Percentiles rank a stretch among this genome's conserved stretches.
Conservation (phyloP, 202 grass and related monocot species). For the Carex arenaria region DNA sequence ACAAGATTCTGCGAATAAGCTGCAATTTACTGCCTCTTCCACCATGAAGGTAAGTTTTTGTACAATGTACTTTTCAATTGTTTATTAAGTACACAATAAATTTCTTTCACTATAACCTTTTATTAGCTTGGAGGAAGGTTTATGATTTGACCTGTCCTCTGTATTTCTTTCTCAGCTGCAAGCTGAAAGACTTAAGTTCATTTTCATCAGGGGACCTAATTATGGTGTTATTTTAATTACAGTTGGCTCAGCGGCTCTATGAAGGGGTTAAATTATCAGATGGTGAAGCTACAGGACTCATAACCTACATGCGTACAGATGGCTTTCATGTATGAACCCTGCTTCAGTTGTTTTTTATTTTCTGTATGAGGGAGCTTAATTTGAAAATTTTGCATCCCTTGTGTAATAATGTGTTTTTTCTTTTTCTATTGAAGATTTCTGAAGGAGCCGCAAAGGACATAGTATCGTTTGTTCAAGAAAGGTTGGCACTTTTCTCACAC, state of each 20-base stretch:
- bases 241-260: slow-evolving; percentile 94
- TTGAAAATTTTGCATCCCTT: background rate
- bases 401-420: slow-evolving; percentile 22
- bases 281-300: slow-evolving; percentile 82
- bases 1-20: slow-evolving; percentile 84
- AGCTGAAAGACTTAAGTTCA: slow-evolving; percentile 13
- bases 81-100: background rate
- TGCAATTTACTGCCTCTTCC: slow-evolving; percentile 56
- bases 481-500: slow-evolving; percentile 37
- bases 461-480: slow-evolving; percentile 76
- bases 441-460: slow-evolving; percentile 72
- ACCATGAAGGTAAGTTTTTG: slow-evolving; percentile 88
- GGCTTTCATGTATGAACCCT: slow-evolving; percentile 69
- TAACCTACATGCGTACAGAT: slow-evolving; percentile 98
- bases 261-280: slow-evolving; percentile 85
- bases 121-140: slow-evolving; percentile 2
- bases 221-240: slow-evolving; percentile 29
- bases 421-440: slow-evolving; percentile 63
- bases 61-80: background rate
- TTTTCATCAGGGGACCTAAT: slow-evolving; percentile 25
- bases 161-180: slow-evolving; percentile 16
- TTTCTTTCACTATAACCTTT: background rate
- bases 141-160: slow-evolving; percentile 24
- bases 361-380: slow-evolving; percentile 16
- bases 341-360: background rate